Evolutionary conservation across 1,139 yeast species (phyloP), one percentile per base, ranked within the genome.

Genomic region (Suhomyces ambrosiae): DNA sequence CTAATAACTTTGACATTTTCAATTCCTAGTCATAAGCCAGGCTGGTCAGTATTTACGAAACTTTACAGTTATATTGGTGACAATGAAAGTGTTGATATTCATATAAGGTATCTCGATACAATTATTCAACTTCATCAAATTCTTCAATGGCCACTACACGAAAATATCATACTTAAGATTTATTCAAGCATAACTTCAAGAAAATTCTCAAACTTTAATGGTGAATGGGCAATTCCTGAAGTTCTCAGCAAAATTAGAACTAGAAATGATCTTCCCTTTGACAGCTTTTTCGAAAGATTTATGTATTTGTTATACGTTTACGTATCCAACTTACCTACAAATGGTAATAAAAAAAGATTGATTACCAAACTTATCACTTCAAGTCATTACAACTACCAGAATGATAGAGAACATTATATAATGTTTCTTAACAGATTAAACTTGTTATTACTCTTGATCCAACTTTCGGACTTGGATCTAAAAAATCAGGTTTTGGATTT

Each of bases 391-490:
- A 58, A 52, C 3, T 68, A 66, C 34, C 53, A 50, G 21, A 49
- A 54, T 15, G 58, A 52, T 12, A 53, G 51, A 25, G 50, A 48
- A 5, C 60, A 61, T 33, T 61, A 49, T 29, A 56, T 55, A 4
- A 68, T 67, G 57, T 70, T 63, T 39, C 46, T 60, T 16, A 71
- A 71, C 44, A 47, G 76, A 31, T 47, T 69, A 26, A 71, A 71
- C 42, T 63, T 69, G 32, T 52, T 68, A 3, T 44, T 65, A 7
- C 42, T 71, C 14, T 51, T 71, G 21, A 46, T 57, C 7, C 74
- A 65, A 43, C 35, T 69, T 3, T 64, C 74, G 1, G 59, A 55
- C 7, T 53, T 66, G 13, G 70, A 68, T 40, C 58, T 68, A 30
- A 58, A 54, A 13, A 54, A 49, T 26, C 72, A 63, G 40, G 44